These are phyloP conservation scores for Talaromyces sp. DNA, from an alignment of 2,329 filamentous ascomycete species.

Conservation along the genomic window DNA sequence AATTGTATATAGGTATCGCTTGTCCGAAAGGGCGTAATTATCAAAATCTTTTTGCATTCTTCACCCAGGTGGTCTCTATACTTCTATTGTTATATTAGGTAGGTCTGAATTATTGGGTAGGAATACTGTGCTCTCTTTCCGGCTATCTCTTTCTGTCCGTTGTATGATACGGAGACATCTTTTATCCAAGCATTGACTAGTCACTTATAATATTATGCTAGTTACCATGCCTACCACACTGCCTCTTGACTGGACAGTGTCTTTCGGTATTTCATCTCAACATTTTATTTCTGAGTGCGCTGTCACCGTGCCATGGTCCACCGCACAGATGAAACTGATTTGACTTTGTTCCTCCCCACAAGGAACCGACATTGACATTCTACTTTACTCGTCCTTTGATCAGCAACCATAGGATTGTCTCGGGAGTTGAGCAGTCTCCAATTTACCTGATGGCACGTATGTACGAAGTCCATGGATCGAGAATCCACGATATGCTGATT, in stretches of 20 bases:
- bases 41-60: no score
- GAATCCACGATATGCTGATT: background rate
- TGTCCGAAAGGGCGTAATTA: no score
- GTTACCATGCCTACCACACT: background rate
- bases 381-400: background rate
- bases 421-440: background rate
- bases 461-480: background rate
- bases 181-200: background rate
- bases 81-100: no score
- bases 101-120: no score
- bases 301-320: background rate
- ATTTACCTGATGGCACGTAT: background rate
- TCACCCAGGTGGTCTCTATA: no score
- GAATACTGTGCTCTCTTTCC: no score
- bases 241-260: background rate
- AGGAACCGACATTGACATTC: background rate
- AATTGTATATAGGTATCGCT: no score
- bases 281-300: background rate
- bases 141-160: no score
- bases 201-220: background rate
- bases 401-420: background rate
- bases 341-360: background rate
- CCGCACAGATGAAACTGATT: constrained; percentile 1
- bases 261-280: background rate
- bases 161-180: no score